Evolutionary conservation across 2,329 filamentous ascomycete genomes (phyloP), one percentile per base, ranked within the genome.

Genomic region (Setomelanomma holmii): DNA sequence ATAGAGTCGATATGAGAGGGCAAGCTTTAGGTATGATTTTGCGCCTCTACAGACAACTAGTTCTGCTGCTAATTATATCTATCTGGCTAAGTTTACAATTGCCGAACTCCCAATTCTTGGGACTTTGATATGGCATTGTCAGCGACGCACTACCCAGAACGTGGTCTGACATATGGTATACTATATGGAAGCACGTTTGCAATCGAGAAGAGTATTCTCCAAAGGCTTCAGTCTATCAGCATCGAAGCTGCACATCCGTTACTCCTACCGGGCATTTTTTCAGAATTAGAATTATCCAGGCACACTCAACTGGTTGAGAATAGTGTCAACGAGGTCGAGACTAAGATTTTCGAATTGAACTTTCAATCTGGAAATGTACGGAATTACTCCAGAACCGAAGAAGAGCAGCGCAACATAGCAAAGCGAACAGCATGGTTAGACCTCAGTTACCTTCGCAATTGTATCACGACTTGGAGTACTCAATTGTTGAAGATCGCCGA

Each of bases 31-130:
- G 56, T 64, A 48, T 36, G 53, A 16, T 23, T 17, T 2, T 35
- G 10, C 8, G 27, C 19, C 3, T 20, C 23, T 5, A 5, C 23
- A 4, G 36, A 27, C n/a, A n/a, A n/a, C n/a, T n/a, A n/a, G n/a
- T n/a, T n/a, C n/a, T n/a, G n/a, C n/a, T n/a, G n/a, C 11, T 6
- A 16, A 21, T 4, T 24, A 17, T 23, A 16, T 4, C 14, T 45
- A 22, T 35, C 24, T 52, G 5, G 5, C 40, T 45, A 22, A 65
- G 62, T 65, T 0, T 65, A 61, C 40, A 61, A 49, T 40, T 65
- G 58, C 24, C 60, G 62, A 7, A 55, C 60, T 0, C 34, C 53
- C 8, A 60, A 63, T 16, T 46, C 60, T 14, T 65, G 62, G 62
- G 36, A 33, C 1, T 40, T 10, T 12, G 62, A 65, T 46, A 23